These are phyloP conservation scores for Zhuliangozyma blackwelliae DNA, from an alignment of 1,139 yeast species.

Conservation along the genomic window DNA sequence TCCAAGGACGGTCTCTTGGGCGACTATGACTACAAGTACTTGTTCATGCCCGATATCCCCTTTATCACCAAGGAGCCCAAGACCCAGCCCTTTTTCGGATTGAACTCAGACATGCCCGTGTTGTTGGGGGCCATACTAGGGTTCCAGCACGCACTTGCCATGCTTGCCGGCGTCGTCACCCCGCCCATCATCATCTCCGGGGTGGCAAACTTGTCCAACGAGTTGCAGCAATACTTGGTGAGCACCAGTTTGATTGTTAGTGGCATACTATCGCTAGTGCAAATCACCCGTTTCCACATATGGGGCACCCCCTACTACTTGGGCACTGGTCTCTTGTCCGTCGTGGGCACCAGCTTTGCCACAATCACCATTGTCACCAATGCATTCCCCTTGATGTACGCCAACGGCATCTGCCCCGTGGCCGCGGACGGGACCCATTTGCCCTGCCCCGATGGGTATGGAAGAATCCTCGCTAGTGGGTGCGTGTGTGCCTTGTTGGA, in stretches of 20 bases:
- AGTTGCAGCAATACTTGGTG: slow-evolving; percentile 63
- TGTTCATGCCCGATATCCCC: slow-evolving; percentile 76
- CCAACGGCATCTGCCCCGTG: slow-evolving; percentile 61
- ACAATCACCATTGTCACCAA: slow-evolving; percentile 75
- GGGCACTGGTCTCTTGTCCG: slow-evolving; percentile 85
- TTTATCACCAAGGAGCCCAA: slow-evolving; percentile 49
- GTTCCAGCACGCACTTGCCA: slow-evolving; percentile 80
- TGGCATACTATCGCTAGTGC: slow-evolving; percentile 69
- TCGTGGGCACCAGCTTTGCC: slow-evolving; percentile 87
- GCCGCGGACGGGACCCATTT: slow-evolving; percentile 58
- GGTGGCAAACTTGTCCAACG: slow-evolving; percentile 52
- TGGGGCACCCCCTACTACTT: slow-evolving; percentile 67
- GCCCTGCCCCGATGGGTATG: slow-evolving; percentile 88
- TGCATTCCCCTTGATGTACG: slow-evolving; percentile 78
- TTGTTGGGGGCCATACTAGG: slow-evolving; percentile 73
- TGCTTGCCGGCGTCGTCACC: slow-evolving; percentile 89
- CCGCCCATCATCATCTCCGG: slow-evolving; percentile 72
- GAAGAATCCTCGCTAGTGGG: slow-evolving; percentile 80
- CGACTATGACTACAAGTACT: slow-evolving; percentile 72
- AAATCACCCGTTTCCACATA: slow-evolving; percentile 76
- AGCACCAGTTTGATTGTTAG: slow-evolving; percentile 72
- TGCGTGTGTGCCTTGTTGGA: slow-evolving; percentile 72
- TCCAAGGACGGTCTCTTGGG: slow-evolving; percentile 78
- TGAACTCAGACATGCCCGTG: slow-evolving; percentile 75
- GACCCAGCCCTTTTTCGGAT: slow-evolving; percentile 69